A percentile compares a stretch with the other conserved stretches of the same genome.
Conservation (phyloP, 768 basidiomycete species). For the Mrakia gelida region DNA sequence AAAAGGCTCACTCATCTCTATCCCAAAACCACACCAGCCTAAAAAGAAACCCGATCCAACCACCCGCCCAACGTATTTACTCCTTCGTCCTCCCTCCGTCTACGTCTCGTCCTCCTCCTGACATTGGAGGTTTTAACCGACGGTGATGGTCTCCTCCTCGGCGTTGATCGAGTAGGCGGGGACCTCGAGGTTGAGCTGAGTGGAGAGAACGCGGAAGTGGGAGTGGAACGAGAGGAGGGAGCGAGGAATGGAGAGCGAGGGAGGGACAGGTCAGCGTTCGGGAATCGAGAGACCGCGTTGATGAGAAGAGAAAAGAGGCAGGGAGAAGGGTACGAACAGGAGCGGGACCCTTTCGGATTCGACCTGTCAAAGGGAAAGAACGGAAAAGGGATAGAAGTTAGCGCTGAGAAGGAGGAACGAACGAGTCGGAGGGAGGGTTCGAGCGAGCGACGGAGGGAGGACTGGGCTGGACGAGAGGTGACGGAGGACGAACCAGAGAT, state of each 20-base stretch:
- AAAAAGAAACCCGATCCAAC: neutral
- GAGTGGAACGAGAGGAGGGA: neutral
- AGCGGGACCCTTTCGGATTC: slow-evolving; percentile 92
- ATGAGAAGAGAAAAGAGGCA: slow-evolving; percentile 13
- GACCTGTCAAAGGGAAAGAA: slow-evolving; percentile 57
- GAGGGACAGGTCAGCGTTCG: neutral
- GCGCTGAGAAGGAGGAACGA: neutral
- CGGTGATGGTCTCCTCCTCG: slow-evolving; percentile 25
- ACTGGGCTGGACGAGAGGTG: slow-evolving; percentile 51
- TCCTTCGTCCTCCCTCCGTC: neutral
- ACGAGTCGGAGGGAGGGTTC: neutral
- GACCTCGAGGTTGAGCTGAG: slow-evolving; percentile 86
- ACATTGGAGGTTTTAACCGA: slow-evolving; percentile 20
- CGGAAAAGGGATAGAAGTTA: slow-evolving; percentile 55
- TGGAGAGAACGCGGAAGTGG: slow-evolving; percentile 29
- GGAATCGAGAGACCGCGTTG: neutral
- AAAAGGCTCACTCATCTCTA: slow-evolving; percentile 14
- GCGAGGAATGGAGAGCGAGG: neutral
- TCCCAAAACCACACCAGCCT: neutral
- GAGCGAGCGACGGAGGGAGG: neutral
- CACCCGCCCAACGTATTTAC: neutral
- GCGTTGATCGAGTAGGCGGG: slow-evolving; percentile 80
- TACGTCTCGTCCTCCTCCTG: neutral
- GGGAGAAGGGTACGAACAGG: slow-evolving; percentile 57
- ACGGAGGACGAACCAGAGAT: slow-evolving; percentile 17